Evolutionary conservation across 129 eudicot genomes (phyloP), one percentile per base, ranked within the genome.

Genomic region (Tanacetum coccineum): DNA sequence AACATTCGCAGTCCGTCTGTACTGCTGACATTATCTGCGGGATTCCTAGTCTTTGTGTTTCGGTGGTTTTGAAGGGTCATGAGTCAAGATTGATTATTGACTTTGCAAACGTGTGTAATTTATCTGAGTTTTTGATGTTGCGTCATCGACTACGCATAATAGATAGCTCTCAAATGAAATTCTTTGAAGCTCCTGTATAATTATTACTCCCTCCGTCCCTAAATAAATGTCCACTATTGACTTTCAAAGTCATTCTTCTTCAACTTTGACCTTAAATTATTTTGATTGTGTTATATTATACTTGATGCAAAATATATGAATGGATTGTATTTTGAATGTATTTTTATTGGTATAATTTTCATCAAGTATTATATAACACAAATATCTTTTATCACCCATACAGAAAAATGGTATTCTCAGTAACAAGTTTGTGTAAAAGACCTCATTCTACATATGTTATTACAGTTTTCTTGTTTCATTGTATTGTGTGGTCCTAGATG

Each of bases 51-150:
- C 60, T 51, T 79, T 52, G 20, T 72, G 44, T 46, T 68, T 53
- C 52, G 50, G 48, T 59, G 70, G 58, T 65, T 68, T 46, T 86
- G 64, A 86, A 51, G 64, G 82, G 20, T 66, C 53, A 18, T 22
- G 52, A 13, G 49, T 11, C 68, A 13, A 17, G 15, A 57, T 66
- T 10, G 51, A 10, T 48, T 65, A 8, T 68, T 32, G 18, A 28
- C 25, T 1, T 71, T 48, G 61, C 67, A n/a, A 47, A 49, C 21
- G 44, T 62, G 60, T 45, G 59, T 58, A 60, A 68, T 78, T 66
- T 46, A 49, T 47, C 25, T 44, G 68, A 55, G 54, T 66, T 67
- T 28, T 59, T 50, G 11, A 15, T 72, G 74, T 51, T 66, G 51
- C 46, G 67, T 72, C 26, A 51, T 59, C 19, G 7, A 72, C 52